phyloP scores from a whole-genome alignment of 441 rosid genomes.

The Syzygium syzygioides region DNA sequence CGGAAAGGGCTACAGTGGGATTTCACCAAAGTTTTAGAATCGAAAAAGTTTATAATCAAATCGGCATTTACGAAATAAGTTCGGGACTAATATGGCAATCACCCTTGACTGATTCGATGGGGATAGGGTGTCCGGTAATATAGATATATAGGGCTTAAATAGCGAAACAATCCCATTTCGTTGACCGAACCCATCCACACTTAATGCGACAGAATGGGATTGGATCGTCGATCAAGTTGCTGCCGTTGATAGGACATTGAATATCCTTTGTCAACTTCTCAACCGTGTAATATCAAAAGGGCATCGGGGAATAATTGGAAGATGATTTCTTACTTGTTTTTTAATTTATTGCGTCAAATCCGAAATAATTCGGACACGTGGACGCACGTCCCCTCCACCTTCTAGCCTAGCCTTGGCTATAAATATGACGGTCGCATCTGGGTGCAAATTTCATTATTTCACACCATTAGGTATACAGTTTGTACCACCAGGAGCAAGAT shows the following conservation, averaged over 20 bases:
- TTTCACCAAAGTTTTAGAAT: too few species aligned
- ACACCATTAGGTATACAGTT: neutral
- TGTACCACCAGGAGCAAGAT: neutral
- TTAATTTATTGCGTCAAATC: neutral
- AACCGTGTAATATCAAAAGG: neutral
- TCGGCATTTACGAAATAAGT: neutral
- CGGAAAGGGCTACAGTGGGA: neutral
- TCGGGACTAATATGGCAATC: too few species aligned
- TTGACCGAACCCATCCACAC: neutral
- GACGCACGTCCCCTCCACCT: neutral
- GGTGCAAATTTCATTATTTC: neutral
- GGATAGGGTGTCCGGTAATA: fast-evolving
- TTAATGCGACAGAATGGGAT: neutral
- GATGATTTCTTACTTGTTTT: neutral
- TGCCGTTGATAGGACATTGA: neutral
- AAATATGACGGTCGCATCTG: neutral
- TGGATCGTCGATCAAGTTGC: neutral
- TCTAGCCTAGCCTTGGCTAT: neutral
- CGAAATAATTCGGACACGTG: neutral
- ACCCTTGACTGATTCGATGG: neutral
- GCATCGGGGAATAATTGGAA: neutral
- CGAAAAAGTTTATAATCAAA: neutral
- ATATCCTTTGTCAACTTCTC: neutral
- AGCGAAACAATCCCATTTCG: neutral
- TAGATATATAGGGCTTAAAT: fast-evolving